These are phyloP conservation scores for Daldinia sp. DNA, from an alignment of 2,329 filamentous ascomycete species.

Conservation along the genomic window DNA sequence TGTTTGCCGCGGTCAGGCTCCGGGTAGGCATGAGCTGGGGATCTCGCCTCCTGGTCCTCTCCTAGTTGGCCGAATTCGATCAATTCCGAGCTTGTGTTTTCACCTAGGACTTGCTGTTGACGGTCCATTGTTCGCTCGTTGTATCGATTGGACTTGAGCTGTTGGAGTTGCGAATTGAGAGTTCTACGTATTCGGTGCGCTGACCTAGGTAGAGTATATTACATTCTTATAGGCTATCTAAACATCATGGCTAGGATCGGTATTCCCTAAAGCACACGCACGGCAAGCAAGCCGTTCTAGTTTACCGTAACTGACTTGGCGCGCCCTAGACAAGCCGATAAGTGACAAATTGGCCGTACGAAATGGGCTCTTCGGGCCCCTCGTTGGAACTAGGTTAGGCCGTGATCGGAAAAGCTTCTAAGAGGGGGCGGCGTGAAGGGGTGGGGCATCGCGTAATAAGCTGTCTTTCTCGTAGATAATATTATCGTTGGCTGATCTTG, in stretches of 20 bases:
- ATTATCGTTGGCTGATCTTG: conserved; percentile 2
- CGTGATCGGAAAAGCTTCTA: conserved; percentile 24
- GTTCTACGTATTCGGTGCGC: not conserved
- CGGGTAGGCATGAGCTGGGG: conserved; percentile 24
- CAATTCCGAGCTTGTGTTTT: conserved; percentile 16
- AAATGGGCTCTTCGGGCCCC: not conserved
- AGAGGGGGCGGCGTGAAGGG: not conserved
- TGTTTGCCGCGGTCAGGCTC: conserved; percentile 35
- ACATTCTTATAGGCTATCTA: not conserved
- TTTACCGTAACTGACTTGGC: not conserved
- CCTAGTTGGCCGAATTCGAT: conserved; percentile 15
- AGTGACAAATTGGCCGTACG: not conserved
- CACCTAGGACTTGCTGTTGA: conserved; percentile 3
- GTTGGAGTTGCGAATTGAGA: not conserved
- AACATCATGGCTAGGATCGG: not conserved
- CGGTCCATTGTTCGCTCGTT: not conserved
- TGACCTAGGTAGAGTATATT: not conserved
- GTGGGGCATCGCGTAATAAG: conserved; percentile 12
- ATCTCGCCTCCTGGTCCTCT: conserved; percentile 13
- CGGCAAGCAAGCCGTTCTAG: not conserved
- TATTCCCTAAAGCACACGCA: not conserved
- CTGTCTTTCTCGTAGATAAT: not conserved
- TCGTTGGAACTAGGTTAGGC: conserved; percentile 10
- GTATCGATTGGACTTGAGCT: not conserved
- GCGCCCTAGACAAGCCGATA: not conserved